Conservation (phyloP, 345 rosid genomes). For the Salix suchowensis region DNA sequence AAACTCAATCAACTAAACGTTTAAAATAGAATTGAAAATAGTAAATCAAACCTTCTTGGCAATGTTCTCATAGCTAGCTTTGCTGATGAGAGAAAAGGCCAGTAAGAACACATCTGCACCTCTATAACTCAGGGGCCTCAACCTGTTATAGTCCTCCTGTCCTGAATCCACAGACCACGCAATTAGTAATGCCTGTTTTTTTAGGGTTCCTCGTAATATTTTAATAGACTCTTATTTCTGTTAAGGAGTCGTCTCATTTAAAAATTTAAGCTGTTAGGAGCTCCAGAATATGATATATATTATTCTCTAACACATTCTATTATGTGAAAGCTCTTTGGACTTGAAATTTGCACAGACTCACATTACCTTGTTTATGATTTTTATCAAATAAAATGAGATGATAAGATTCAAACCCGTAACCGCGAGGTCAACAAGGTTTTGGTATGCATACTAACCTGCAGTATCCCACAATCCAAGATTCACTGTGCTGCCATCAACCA, state of each 20-base stretch:
- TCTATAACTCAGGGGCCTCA: conserved; percentile 55
- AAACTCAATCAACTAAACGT: neutral
- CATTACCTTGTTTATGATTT: too few species aligned
- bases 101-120: conserved; percentile 56
- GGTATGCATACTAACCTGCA: conserved; percentile 30
- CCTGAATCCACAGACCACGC: conserved; percentile 24
- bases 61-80: conserved; percentile 51
- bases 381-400: too few species aligned
- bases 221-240: neutral
- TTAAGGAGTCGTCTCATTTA: too few species aligned
- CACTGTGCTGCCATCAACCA: conserved; percentile 53
- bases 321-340: too few species aligned
- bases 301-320: too few species aligned
- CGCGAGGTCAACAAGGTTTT: accelerated
- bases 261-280: accelerated
- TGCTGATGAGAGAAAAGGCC: conserved; percentile 47
- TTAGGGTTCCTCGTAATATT: neutral
- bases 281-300: too few species aligned
- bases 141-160: conserved; percentile 58
- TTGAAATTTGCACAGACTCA: too few species aligned
- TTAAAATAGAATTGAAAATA: neutral
- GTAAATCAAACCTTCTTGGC: conserved; percentile 36
- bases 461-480: conserved; percentile 56
- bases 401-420: too few species aligned
- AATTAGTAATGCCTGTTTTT: neutral